phyloP scores from a whole-genome alignment of 1,284 basidiomycete genomes.

The Fistulinella cinereoalba region DNA sequence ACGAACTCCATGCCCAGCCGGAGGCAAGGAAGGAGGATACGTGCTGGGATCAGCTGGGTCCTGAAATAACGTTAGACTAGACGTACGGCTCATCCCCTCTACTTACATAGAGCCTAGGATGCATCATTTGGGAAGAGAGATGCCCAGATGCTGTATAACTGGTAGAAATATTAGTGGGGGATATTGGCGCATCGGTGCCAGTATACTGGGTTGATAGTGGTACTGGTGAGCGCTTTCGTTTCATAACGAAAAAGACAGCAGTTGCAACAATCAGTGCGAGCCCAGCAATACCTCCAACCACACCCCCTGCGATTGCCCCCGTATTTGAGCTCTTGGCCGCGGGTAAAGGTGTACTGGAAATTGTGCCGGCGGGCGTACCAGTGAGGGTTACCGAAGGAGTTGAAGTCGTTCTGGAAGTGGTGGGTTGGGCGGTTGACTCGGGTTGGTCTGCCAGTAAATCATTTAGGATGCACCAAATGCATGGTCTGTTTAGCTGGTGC shows the following conservation, averaged over 20 bases:
- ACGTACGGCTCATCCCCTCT: neutral
- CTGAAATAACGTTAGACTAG: slow-evolving; percentile 15
- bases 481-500: neutral
- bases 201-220: slow-evolving; percentile 14
- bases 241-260: slow-evolving; percentile 29
- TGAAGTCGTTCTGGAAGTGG: slow-evolving; percentile 5
- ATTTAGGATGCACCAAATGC: neutral
- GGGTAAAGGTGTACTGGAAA: neutral
- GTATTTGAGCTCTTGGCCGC: slow-evolving; percentile 6
- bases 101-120: slow-evolving; percentile 33
- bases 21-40: slow-evolving; percentile 26
- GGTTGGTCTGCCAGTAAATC: slow-evolving; percentile 30
- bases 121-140: slow-evolving; percentile 21
- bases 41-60: slow-evolving; percentile 35
- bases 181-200: neutral
- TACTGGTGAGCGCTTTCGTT: slow-evolving; percentile 22
- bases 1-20: slow-evolving; percentile 12
- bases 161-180: slow-evolving; percentile 1
- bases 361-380: neutral
- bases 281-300: slow-evolving; percentile 39
- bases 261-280: slow-evolving; percentile 28
- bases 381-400: slow-evolving; percentile 5
- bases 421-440: slow-evolving; percentile 27
- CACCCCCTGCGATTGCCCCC: slow-evolving; percentile 35
- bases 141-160: slow-evolving; percentile 4